Evolutionary conservation across 805 yeast genomes (phyloP).

Genomic region (Suhomyces sp.): DNA sequence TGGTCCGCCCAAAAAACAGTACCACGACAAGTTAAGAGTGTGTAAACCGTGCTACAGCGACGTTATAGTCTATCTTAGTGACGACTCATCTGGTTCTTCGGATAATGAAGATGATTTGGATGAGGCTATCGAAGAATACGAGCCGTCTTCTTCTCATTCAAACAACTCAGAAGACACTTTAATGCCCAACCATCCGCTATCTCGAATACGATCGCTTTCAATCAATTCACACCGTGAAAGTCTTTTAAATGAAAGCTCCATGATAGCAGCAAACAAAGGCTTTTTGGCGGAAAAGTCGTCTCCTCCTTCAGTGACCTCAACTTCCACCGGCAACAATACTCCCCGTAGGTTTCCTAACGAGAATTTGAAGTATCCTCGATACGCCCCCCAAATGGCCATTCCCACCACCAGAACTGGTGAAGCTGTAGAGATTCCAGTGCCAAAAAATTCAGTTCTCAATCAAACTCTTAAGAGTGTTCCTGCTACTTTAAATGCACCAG

Average conservation of each 20-base stretch:
- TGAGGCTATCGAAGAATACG: neutral
- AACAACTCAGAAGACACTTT: constrained; percentile 15
- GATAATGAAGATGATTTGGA: constrained; percentile 19
- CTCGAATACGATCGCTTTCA: constrained; percentile 28
- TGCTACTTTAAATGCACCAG: neutral
- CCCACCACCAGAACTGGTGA: constrained; percentile 81
- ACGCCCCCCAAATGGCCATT: constrained; percentile 60
- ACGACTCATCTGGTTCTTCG: constrained; percentile 48
- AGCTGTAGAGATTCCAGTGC: constrained; percentile 64
- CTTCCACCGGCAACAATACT: neutral
- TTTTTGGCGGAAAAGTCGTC: constrained; percentile 5
- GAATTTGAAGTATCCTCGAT: constrained; percentile 19
- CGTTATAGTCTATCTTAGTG: constrained; percentile 67
- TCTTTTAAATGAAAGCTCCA: neutral
- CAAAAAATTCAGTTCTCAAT: constrained; percentile 19
- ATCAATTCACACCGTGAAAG: constrained; percentile 24
- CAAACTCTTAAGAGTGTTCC: neutral
- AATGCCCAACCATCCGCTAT: constrained; percentile 24
- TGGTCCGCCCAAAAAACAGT: constrained; percentile 41
- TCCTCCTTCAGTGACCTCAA: neutral
- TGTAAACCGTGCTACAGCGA: constrained; percentile 75
- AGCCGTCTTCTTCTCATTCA: neutral
- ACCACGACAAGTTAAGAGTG: constrained; percentile 67
- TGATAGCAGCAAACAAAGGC: constrained; percentile 8
- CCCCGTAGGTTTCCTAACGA: constrained; percentile 3